Base-by-base conservation (phyloP, 345 rosid species). In the Punica granatum region DNA sequence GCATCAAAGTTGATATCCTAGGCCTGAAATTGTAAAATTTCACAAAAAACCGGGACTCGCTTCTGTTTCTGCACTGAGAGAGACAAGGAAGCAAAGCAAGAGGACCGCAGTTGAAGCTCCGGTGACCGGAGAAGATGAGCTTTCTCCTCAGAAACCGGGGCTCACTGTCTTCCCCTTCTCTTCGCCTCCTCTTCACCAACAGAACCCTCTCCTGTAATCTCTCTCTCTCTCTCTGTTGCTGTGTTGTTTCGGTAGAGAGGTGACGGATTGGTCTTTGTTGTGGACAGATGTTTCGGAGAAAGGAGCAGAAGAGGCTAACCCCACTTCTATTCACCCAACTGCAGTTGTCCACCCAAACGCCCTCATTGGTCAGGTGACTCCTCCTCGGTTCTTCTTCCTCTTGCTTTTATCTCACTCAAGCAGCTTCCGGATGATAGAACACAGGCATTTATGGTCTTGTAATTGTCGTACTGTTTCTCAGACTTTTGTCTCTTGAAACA, bases 321-420 rank as follows among this genome's bases (percentile, higher is more conserved):
- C 74, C 46, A 72, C 75, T 67, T 71, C 78, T 65, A 74, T 93
- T 65, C 98, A 93, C 72, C 88, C 92, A 21, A 77, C 81, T 37
- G 89, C 98, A 39, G 48, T 84, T 34, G 82, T 93, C 69, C 97
- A 93, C 75, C 96, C 96, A 37, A 73, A 78, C 58, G 96, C 98
- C 32, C 65, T 82, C 49, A 78, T 89, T 69, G 99, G 97, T 56
- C 82, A 81, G 86, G 97, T 92, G 31, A 63, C 42, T 0, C 14
- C 18, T 23, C 35, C 46, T 30, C 36, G 26, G 33, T 48, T 48
- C 43, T 21, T 54, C 23, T 16, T 54, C 12, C 33, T 9, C 18
- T 28, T 49, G 4, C 26, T 16, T 46, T 51, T 8, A 25, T 51
- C 58, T 8, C 58, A 51, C 7, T 2, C 26, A n/a, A 51, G 25